These are phyloP conservation scores for Ulmus americana DNA, from an alignment of 331 rosid genomes.

Conservation along the genomic window DNA sequence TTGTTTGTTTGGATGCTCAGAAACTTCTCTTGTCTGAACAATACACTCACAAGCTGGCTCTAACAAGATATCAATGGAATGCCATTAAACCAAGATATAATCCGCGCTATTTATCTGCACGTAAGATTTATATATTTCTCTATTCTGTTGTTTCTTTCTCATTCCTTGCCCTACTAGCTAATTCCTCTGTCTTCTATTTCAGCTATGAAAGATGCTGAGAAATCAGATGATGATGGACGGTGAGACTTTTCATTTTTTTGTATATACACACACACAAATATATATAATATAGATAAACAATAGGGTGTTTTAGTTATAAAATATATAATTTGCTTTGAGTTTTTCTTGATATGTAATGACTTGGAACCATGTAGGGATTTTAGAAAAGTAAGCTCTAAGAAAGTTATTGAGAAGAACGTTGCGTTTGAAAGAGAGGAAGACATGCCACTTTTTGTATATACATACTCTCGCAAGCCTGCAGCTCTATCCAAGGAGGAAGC, in stretches of 20 bases:
- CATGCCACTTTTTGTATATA: conserved; percentile 42
- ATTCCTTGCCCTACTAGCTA: background rate
- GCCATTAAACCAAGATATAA: conserved; percentile 51
- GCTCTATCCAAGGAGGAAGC: conserved; percentile 20
- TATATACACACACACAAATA: too few species aligned
- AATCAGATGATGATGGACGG: conserved; percentile 32
- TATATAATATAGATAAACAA: background rate
- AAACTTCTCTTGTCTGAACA: conserved; percentile 60
- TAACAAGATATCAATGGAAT: conserved; percentile 46
- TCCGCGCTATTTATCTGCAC: conserved; percentile 43
- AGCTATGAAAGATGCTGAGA: conserved; percentile 25
- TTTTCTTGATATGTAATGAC: background rate
- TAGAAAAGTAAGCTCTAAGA: conserved; percentile 13
- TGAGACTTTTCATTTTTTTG: conserved; percentile 10
- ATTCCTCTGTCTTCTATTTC: background rate
- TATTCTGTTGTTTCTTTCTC: background rate
- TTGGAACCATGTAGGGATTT: conserved; percentile 32
- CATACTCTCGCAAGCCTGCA: conserved; percentile 28
- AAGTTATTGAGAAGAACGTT: conserved; percentile 25
- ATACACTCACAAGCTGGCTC: conserved; percentile 56
- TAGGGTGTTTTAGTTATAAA: background rate
- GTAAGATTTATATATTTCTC: conserved; percentile 32
- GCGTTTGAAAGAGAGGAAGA: conserved; percentile 32
- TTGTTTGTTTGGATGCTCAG: conserved; percentile 26
- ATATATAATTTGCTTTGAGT: background rate